Percentiles rank a stretch among this genome's conserved stretches.
phyloP scores from a whole-genome alignment of 257 asterid genomes.

The Vinca minor region DNA sequence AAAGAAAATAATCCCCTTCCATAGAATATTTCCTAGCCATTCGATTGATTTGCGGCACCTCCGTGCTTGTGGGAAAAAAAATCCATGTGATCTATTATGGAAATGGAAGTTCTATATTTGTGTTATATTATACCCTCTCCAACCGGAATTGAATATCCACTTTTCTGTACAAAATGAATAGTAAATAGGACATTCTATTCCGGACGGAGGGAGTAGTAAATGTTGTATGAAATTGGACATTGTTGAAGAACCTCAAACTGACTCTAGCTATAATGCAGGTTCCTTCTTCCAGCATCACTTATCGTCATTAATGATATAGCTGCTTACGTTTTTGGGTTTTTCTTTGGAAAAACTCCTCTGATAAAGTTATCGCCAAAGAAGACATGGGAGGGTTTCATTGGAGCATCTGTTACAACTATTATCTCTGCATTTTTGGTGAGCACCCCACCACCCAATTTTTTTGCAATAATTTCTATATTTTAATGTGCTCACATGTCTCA shows the following conservation, averaged over 20 bases:
- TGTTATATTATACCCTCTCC: too few relatives aligned
- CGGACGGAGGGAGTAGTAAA: neutral
- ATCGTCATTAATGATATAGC: slow-evolving; percentile 74
- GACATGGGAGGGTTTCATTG: slow-evolving; percentile 96
- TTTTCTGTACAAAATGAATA: neutral
- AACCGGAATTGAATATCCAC: too few relatives aligned
- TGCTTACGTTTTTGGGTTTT: slow-evolving; percentile 80
- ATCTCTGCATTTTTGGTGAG: slow-evolving; percentile 74
- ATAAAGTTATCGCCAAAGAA: slow-evolving; percentile 82
- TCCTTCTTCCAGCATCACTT: slow-evolving; percentile 94
- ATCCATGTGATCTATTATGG: neutral
- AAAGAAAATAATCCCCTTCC: neutral
- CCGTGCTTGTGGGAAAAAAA: too few relatives aligned
- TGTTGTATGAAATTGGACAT: slow-evolving; percentile 12
- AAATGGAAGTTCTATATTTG: neutral
- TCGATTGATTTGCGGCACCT: neutral
- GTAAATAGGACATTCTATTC: neutral
- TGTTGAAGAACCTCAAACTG: slow-evolving; percentile 21
- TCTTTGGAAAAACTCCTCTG: slow-evolving; percentile 84
- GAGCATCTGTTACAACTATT: slow-evolving; percentile 76
- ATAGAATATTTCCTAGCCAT: neutral
- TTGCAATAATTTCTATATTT: too few relatives aligned
- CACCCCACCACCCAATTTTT: too few relatives aligned
- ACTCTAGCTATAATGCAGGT: slow-evolving; percentile 59
- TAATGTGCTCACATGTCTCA: neutral